phyloP scores from a whole-genome alignment of 169 alveolate genomes.

The Plasmodium gallinaceum region DNA sequence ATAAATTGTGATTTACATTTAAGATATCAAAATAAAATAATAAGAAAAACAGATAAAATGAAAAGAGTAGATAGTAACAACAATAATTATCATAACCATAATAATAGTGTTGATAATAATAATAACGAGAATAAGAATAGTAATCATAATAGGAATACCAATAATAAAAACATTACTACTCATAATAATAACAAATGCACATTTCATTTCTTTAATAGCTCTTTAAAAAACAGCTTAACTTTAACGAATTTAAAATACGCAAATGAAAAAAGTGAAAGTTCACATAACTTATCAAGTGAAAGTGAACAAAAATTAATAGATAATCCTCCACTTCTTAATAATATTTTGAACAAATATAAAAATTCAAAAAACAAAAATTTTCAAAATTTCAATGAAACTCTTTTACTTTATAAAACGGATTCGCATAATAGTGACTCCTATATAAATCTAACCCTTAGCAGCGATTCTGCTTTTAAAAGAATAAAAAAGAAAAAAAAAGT shows the following conservation, averaged over 20 bases:
- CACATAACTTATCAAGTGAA: too few species aligned
- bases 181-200: neutral
- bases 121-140: neutral
- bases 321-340: too few species aligned
- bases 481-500: constrained; percentile 15
- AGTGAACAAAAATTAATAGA: too few species aligned
- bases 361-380: neutral
- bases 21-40: constrained; percentile 5
- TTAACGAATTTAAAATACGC: too few species aligned
- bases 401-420: constrained; percentile 25
- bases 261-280: too few species aligned
- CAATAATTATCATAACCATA: neutral
- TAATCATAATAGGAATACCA: neutral
- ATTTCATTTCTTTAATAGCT: neutral
- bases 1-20: constrained; percentile 14
- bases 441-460: constrained; percentile 5
- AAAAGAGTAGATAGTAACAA: neutral
- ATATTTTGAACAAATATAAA: neutral
- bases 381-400: constrained; percentile 7
- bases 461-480: neutral
- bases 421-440: neutral
- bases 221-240: neutral
- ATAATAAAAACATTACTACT: neutral
- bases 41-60: constrained; percentile 4
- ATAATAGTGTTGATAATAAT: neutral